Percentiles rank a stretch among this genome's conserved stretches.
Evolutionary conservation across 805 yeast genomes (phyloP).

Genomic region (Isabelozyma pseudorhagii): DNA sequence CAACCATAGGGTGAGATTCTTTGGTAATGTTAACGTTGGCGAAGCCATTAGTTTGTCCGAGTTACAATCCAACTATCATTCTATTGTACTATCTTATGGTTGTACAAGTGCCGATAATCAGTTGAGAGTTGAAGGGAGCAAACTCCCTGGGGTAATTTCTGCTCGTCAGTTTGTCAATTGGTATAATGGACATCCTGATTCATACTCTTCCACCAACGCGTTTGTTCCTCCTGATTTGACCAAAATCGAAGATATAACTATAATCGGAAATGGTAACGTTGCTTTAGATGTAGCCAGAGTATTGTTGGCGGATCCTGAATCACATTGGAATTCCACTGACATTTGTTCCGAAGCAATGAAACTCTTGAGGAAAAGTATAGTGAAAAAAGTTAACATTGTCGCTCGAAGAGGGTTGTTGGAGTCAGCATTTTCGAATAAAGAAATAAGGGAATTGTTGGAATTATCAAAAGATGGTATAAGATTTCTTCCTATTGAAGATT

Average conservation of each 20-base stretch:
- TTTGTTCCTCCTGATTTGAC: conserved; percentile 53
- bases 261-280: conserved; percentile 97
- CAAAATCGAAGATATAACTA: conserved; percentile 60
- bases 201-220: conserved; percentile 26
- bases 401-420: conserved; percentile 86
- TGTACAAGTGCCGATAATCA: conserved; percentile 57
- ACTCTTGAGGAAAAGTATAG: conserved; percentile 47
- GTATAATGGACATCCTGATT: conserved; percentile 88
- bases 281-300: conserved; percentile 89
- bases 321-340: conserved; percentile 68
- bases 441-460: conserved; percentile 78
- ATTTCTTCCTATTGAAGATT: conserved; percentile 36
- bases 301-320: conserved; percentile 54
- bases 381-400: conserved; percentile 66
- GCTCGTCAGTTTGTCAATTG: conserved; percentile 91
- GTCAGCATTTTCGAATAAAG: conserved; percentile 90
- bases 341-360: conserved; percentile 60
- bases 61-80: conserved; percentile 59
- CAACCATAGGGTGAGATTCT: conserved; percentile 39
- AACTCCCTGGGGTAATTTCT: conserved; percentile 63
- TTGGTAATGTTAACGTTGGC: conserved; percentile 75
- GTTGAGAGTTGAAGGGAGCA: conserved; percentile 58
- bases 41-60: conserved; percentile 50
- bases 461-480: conserved; percentile 44
- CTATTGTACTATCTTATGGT: conserved; percentile 81